Evolutionary conservation across 495 filamentous ascomycete species (phyloP).

Genomic region (Penicillium atrosanguineum): DNA sequence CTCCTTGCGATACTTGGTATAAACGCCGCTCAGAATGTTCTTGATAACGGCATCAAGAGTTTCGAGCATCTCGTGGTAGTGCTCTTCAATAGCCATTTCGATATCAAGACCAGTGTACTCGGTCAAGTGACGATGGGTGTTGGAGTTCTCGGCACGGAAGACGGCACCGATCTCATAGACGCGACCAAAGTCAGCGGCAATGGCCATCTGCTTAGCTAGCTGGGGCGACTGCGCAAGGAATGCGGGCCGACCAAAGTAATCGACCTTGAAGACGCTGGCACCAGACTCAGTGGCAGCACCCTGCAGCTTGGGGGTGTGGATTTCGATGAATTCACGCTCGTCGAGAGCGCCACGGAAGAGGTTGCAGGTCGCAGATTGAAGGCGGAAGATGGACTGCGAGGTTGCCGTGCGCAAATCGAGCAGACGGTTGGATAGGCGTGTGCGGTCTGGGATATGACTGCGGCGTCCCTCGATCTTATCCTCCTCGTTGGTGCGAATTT

Average conservation of each 20-base stretch:
- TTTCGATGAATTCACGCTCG: constrained; percentile 74
- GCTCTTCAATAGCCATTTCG: constrained; percentile 90
- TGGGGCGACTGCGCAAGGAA: constrained; percentile 90
- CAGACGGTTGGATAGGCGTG: constrained; percentile 76
- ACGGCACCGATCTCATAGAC: constrained; percentile 89
- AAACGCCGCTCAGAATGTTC: constrained; percentile 72
- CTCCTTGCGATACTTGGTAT: constrained; percentile 63
- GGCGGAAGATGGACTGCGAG: constrained; percentile 84
- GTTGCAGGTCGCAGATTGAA: constrained; percentile 68
- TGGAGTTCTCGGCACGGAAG: constrained; percentile 92
- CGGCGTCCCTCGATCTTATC: constrained; percentile 43
- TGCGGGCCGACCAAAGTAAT: constrained; percentile 80
- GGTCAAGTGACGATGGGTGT: constrained; percentile 91
- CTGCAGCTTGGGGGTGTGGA: constrained; percentile 86
- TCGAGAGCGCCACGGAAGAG: constrained; percentile 76
- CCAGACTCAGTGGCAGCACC: constrained; percentile 88
- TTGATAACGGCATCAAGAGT: constrained; percentile 77
- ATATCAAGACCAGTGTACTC: constrained; percentile 95
- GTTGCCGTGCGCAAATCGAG: constrained; percentile 85
- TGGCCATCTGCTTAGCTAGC: constrained; percentile 92
- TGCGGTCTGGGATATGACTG: constrained; percentile 65
- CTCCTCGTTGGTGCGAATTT: constrained; percentile 48
- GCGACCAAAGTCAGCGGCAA: constrained; percentile 81
- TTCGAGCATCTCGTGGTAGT: constrained; percentile 81
- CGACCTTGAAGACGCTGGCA: constrained; percentile 82